phyloP scores from a whole-genome alignment of 148 eudicot species.

The Fallopia convolvulus region DNA sequence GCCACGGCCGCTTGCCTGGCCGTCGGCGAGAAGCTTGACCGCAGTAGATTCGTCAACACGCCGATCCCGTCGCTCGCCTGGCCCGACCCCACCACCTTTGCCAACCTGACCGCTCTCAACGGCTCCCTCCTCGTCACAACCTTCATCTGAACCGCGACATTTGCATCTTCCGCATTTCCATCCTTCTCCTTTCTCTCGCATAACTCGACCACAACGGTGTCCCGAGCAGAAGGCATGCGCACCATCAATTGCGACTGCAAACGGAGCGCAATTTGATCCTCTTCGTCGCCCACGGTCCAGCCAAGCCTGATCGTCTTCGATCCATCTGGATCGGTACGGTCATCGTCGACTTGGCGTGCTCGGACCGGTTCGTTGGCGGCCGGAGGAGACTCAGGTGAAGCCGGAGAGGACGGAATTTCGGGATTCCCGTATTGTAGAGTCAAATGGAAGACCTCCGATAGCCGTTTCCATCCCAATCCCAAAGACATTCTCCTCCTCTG shows the following conservation, averaged over 20 bases:
- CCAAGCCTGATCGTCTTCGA: conserved; percentile 58
- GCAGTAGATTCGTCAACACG: conserved; percentile 58
- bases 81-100: conserved; percentile 55
- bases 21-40: conserved; percentile 30
- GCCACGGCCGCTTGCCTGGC: conserved; percentile 18
- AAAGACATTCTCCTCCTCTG: conserved; percentile 56
- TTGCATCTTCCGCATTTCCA: conserved; percentile 16
- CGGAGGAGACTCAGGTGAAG: not conserved
- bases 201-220: conserved; percentile 53
- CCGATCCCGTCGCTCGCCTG: conserved; percentile 88
- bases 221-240: conserved; percentile 73
- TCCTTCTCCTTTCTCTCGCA: conserved; percentile 14
- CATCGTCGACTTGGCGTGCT: conserved; percentile 16
- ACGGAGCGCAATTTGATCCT: conserved; percentile 75
- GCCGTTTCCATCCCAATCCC: conserved; percentile 94
- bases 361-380: conserved; percentile 14
- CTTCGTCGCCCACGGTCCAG: conserved; percentile 92
- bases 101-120: conserved; percentile 50
- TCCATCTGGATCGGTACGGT: conserved; percentile 19
- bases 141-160: conserved; percentile 56
- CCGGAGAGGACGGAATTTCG: not conserved
- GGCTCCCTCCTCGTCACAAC: conserved; percentile 81
- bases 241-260: conserved; percentile 88
- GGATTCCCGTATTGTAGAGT: conserved; percentile 52
- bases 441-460: conserved; percentile 66